phyloP scores from a whole-genome alignment of 169 alveolate genomes.

The Babesia bovis region DNA sequence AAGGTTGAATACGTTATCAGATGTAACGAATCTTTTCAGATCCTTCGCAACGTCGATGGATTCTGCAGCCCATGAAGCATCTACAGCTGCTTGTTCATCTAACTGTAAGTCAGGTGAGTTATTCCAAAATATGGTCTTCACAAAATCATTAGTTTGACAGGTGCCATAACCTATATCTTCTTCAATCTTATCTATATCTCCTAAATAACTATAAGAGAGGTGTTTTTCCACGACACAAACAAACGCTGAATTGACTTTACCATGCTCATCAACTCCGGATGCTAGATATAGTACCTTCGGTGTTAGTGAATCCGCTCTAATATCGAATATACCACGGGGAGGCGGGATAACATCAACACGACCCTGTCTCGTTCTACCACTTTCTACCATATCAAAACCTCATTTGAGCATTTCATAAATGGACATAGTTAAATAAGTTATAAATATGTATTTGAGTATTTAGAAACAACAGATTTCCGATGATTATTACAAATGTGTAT shows the following conservation, averaged over 20 bases:
- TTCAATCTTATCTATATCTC: not conserved
- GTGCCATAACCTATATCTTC: not conserved
- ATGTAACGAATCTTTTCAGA: not conserved
- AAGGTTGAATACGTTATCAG: not conserved
- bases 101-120: conserved; percentile 18
- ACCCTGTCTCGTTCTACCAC: not conserved
- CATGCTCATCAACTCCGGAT: conserved; percentile 15
- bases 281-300: conserved; percentile 32
- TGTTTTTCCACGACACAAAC: conserved; percentile 7
- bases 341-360: conserved; percentile 8
- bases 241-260: conserved; percentile 6
- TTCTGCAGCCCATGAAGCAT: conserved; percentile 66
- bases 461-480: too few relatives aligned
- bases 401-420: too few relatives aligned
- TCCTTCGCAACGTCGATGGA: conserved; percentile 34
- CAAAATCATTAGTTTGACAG: too few relatives aligned
- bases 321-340: conserved; percentile 19
- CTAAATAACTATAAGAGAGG: not conserved
- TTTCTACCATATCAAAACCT: conserved; percentile 1
- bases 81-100: conserved; percentile 51
- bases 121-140: conserved; percentile 38
- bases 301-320: conserved; percentile 15
- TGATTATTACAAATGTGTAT: too few relatives aligned
- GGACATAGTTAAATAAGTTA: too few relatives aligned
- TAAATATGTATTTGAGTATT: too few relatives aligned